Evolutionary conservation across 345 rosid species (phyloP).

Genomic region (Brassica nigra): DNA sequence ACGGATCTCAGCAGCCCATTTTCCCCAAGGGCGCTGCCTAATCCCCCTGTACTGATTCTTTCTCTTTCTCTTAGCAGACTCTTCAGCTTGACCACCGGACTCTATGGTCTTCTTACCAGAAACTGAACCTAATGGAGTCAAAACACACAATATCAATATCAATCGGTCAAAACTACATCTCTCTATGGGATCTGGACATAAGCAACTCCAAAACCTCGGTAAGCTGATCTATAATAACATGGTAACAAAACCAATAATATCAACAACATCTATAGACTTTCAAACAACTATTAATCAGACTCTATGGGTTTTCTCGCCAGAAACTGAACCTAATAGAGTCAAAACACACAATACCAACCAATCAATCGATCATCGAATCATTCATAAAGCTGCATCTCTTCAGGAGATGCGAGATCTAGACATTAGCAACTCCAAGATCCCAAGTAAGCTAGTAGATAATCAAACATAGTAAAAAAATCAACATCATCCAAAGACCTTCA

Average conservation of each 20-base stretch:
- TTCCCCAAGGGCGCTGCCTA: not conserved
- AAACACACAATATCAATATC: slow-evolving; percentile 19
- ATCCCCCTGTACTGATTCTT: not conserved
- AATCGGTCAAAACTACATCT: not conserved
- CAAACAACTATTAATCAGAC: slow-evolving; percentile 25
- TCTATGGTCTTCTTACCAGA: slow-evolving; percentile 50
- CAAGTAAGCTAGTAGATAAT: not conserved
- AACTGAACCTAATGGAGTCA: slow-evolving; percentile 46
- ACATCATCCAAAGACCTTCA: slow-evolving; percentile 12
- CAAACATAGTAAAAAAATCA: slow-evolving; percentile 12
- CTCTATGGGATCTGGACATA: not conserved
- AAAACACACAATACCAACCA: slow-evolving; percentile 23
- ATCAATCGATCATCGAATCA: not conserved
- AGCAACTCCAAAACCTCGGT: not conserved
- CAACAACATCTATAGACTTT: slow-evolving; percentile 5
- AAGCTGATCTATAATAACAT: not conserved
- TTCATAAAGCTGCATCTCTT: not conserved
- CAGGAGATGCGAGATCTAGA: not conserved
- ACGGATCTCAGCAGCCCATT: slow-evolving; percentile 5
- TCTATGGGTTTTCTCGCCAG: slow-evolving; percentile 49
- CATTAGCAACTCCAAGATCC: not conserved
- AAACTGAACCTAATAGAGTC: slow-evolving; percentile 45
- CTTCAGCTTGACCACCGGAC: slow-evolving; percentile 26
- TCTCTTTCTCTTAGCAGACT: not conserved
- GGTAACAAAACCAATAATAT: slow-evolving; percentile 3